Evolutionary conservation across 352 stramenopile genomes (phyloP), one percentile per base, ranked within the genome.

Genomic region (Pythium aristosporum): DNA sequence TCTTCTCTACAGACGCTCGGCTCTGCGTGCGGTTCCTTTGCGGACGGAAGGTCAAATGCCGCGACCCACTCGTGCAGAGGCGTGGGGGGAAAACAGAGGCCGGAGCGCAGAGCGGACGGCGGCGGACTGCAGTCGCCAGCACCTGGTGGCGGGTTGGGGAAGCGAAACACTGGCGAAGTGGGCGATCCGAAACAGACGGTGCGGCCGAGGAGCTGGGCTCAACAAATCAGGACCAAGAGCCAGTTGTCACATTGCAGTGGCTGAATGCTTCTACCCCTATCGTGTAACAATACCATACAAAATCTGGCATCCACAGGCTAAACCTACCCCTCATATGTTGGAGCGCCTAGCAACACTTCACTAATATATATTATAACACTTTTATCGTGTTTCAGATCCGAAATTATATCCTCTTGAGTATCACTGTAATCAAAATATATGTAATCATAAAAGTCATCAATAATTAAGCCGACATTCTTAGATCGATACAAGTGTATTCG

Each of bases 1-100:
- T 48, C 7, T 20, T 30, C 42, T 48, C 16, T 18, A 48, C 37
- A 8, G 37, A 42, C 37, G 37, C 37, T 12, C 37, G 37, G n/a
- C 39, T 60, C 21, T 50, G 53, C 53, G 39, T 60, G 51, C 36
- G 32, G 11, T 46, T 60, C 53, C 39, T 48, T 5, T 23, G 53
- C n/a, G 53, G 53, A 60, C n/a, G 53, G 53, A 60, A 60, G 20
- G 53, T 37, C 37, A 37, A 60, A 60, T 60, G 53, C 15, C 2
- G 4, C 42, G 13, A n/a, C 18, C 42, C 42, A 48, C 42, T 8
- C 42, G 42, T 48, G 42, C 42, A 48, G 42, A 48, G 42, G 42
- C 15, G 42, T 48, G 42, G 42, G n/a, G 8, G 10, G 42, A 48
- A 18, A 48, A 23, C 42, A 20, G 16, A n/a, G 42, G 42, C n/a